These are phyloP conservation scores for Pseudogymnoascus sp. DNA, from an alignment of 2,329 filamentous ascomycete genomes.

Conservation along the genomic window DNA sequence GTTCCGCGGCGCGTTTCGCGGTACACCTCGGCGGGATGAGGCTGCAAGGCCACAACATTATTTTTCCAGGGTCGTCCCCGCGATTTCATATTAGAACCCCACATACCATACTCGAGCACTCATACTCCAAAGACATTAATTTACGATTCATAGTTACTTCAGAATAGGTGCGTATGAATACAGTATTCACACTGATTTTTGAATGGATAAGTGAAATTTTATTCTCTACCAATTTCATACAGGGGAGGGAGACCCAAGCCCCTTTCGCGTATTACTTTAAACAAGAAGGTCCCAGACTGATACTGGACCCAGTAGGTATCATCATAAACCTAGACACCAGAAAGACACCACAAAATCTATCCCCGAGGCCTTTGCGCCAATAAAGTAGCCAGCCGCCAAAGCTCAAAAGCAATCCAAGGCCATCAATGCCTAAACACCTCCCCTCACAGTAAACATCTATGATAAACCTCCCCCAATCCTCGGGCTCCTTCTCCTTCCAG, in stretches of 20 bases:
- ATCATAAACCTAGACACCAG: background rate
- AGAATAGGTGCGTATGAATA: background rate
- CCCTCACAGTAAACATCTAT: background rate
- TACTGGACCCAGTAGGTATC: background rate
- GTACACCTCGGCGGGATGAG: background rate
- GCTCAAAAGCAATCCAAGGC: background rate
- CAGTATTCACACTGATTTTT: background rate
- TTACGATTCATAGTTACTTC: background rate
- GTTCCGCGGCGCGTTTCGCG: background rate
- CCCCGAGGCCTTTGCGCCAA: background rate
- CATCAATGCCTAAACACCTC: background rate
- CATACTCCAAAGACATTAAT: background rate
- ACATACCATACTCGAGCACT: background rate
- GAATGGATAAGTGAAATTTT: background rate
- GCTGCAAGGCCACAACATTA: constrained; percentile 7
- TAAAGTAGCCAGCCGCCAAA: constrained; percentile 1
- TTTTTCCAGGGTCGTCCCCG: constrained; percentile 2
- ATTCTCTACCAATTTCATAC: background rate
- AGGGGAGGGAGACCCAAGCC: constrained; percentile 2
- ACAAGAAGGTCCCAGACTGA: background rate
- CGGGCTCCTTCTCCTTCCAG: constrained; percentile 26
- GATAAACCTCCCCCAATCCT: constrained; percentile 15
- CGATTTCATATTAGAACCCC: background rate
- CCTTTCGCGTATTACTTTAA: constrained; percentile 1
- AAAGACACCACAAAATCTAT: background rate